These are phyloP conservation scores for Ophiostoma novo-ulmi DNA, from an alignment of 2,329 filamentous ascomycete genomes.

Conservation along the genomic window DNA sequence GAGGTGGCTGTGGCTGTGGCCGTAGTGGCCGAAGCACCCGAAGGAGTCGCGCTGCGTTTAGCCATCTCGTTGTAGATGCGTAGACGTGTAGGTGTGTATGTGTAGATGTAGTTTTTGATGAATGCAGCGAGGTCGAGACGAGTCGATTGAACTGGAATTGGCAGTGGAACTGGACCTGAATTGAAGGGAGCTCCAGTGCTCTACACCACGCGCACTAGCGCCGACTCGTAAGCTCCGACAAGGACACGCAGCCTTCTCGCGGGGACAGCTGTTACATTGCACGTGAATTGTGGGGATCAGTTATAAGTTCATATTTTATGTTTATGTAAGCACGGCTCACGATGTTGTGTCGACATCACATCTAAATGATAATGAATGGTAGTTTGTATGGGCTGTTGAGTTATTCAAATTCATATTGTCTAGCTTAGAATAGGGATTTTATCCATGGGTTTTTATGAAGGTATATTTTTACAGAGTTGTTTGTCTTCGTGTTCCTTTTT, in stretches of 20 bases:
- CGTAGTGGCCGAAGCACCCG: slow-evolving; percentile 16
- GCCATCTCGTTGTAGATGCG: slow-evolving; percentile 13
- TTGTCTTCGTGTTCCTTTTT: no score
- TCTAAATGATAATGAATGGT: no score
- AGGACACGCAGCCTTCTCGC: slow-evolving; percentile 28
- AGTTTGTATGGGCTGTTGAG: no score
- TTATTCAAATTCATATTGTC: no score
- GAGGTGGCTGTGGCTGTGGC: background rate
- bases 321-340: background rate
- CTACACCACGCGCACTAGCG: slow-evolving; percentile 15
- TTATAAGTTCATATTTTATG: background rate
- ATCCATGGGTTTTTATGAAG: no score
- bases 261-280: slow-evolving; percentile 16
- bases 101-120: background rate
- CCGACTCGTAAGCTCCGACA: slow-evolving; percentile 18
- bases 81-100: background rate
- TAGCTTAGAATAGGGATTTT: no score
- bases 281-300: slow-evolving; percentile 22
- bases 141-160: background rate
- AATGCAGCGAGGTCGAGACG: background rate
- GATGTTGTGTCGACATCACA: no score
- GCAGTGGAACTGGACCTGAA: background rate
- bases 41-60: slow-evolving; percentile 21
- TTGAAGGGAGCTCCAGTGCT: background rate
- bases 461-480: no score